Evolutionary conservation across 2,329 filamentous ascomycete genomes (phyloP), one percentile per base, ranked within the genome.

Genomic region (Microsporum audouinii): DNA sequence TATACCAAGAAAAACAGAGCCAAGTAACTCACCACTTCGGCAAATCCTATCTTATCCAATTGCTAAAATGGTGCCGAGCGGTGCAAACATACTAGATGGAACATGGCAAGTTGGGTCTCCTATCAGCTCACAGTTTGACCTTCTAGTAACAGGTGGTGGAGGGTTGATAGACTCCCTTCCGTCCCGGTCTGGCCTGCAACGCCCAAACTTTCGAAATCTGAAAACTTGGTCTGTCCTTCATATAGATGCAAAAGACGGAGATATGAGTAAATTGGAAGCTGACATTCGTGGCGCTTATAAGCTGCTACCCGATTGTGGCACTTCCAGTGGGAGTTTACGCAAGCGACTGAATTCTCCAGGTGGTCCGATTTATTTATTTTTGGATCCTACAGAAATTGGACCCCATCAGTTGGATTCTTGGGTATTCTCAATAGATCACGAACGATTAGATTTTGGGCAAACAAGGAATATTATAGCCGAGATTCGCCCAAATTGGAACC

Each of bases 261-360:
- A 71, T 12, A 64, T 69, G 3, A 57, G 65, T 38, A 63, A 65
- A 14, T 67, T 75, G 5, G 72, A 72, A 27, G 55, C 66, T 0
- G 71, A 79, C 58, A 68, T 85, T 8, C 68, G 68, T 2, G 84
- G 84, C 1, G 67, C 67, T 0, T 87, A 85, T 65, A 65, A 73
- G 5, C 71, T 79, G 7, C 71, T 83, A 0, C 78, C 76, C 8
- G 70, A 80, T 4, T 88, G 85, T 65, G 84, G 83, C 3, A 84
- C 80, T 2, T 79, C 84, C 0, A 77, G 72, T 27, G 75, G 77
- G 14, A 78, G 79, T 59, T 69, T 87, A 27, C 84, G 86, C 69
- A 79, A 77, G 65, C 77, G 72, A 58, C 58, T 23, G 53, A 63
- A 58, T 14, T 60, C 31, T 41, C 57, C 60, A 5, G 62, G 62